phyloP scores from a whole-genome alignment of 2,329 filamentous ascomycete genomes.

The Arthrobotrys entomopaga region DNA sequence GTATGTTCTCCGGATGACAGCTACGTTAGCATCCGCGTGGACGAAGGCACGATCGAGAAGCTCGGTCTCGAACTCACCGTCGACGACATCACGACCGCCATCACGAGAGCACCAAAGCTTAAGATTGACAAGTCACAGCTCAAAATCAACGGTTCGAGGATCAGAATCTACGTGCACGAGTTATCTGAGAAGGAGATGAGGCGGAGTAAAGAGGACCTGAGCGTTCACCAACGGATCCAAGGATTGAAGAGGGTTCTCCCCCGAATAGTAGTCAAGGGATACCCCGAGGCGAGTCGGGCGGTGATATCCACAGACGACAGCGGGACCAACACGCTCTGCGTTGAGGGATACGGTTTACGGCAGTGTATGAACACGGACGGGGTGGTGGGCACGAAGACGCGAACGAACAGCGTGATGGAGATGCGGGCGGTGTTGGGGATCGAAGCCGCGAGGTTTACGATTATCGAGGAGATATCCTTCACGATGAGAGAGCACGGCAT shows the following conservation, averaged over 20 bases:
- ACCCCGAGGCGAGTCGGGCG: constrained; percentile 83
- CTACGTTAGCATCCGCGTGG: constrained; percentile 82
- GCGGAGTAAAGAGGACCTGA: constrained; percentile 67
- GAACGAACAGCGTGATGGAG: constrained; percentile 91
- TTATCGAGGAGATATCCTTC: constrained; percentile 83
- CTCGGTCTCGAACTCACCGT: constrained; percentile 83
- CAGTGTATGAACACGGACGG: constrained; percentile 94
- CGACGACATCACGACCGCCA: constrained; percentile 78
- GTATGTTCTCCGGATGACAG: constrained; percentile 82
- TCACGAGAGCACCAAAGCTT: constrained; percentile 82
- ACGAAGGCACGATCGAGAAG: constrained; percentile 79
- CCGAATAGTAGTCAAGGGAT: constrained; percentile 85
- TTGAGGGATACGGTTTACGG: constrained; percentile 92
- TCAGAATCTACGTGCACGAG: constrained; percentile 77
- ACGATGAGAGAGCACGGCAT: constrained; percentile 84
- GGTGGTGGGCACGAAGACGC: constrained; percentile 78
- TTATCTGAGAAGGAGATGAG: constrained; percentile 63
- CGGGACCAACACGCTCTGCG: constrained; percentile 77
- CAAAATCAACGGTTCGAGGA: constrained; percentile 70
- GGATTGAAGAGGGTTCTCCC: constrained; percentile 84
- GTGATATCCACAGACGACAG: constrained; percentile 85
- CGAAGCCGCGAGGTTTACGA: constrained; percentile 82
- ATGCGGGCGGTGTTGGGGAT: constrained; percentile 87
- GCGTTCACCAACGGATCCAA: constrained; percentile 81
- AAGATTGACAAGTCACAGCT: constrained; percentile 77